phyloP scores from a whole-genome alignment of 495 filamentous ascomycete species.

The Penicillium parvum region DNA sequence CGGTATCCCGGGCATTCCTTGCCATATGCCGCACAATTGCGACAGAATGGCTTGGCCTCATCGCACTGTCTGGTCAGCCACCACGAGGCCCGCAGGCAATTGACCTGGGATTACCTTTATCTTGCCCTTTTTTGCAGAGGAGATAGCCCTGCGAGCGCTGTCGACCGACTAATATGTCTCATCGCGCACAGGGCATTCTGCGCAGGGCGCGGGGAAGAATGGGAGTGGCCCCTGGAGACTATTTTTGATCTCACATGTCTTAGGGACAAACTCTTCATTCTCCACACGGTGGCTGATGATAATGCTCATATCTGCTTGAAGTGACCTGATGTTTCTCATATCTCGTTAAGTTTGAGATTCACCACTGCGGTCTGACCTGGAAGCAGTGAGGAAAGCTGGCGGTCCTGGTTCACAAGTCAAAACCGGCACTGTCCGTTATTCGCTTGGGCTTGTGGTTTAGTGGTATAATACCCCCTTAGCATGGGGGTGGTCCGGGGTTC shows the following conservation, averaged over 20 bases:
- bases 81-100: background rate
- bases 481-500: slow-evolving; percentile 55
- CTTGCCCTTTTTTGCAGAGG: slow-evolving; percentile 6
- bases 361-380: no score
- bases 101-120: background rate
- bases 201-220: no score
- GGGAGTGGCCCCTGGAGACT: no score
- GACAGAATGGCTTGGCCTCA: slow-evolving; percentile 10
- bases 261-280: no score
- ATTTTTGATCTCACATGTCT: no score
- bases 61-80: background rate
- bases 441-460: slow-evolving; percentile 43
- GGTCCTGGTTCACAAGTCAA: no score
- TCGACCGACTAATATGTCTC: background rate
- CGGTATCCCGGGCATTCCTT: slow-evolving; percentile 12
- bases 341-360: no score
- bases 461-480: slow-evolving; percentile 45
- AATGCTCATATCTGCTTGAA: no score
- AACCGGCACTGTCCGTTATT: background rate
- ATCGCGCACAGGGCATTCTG: no score
- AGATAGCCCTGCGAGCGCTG: background rate
- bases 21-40: slow-evolving; percentile 15
- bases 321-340: no score
- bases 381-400: no score
- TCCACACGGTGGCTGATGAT: no score